Base-by-base conservation (phyloP, 345 rosid species). In the Lagerstroemia speciosa region DNA sequence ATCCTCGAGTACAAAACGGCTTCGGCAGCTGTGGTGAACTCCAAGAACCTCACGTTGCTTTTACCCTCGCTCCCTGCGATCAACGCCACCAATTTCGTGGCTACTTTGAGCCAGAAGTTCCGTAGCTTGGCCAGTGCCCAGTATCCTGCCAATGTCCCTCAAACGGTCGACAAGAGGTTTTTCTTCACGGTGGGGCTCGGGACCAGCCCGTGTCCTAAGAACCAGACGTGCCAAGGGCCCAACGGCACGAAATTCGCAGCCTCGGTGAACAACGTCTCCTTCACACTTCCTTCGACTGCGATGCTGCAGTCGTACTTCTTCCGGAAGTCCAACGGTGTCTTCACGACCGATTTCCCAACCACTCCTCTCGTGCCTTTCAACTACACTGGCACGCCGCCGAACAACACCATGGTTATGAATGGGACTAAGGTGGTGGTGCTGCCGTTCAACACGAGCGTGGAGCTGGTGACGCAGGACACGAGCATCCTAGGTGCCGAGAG, bases 171-270 rank as follows among this genome's bases (percentile, higher is more conserved):
- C 30, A 73, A 67, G 62, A 31, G 65, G 0, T 85, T 79, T 70
- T 78, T 84, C 61, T 84, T 88, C 83, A 78, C 97, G 0, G 66
- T 92, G 3, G 87, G 97, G 24, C 79, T 90, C 17, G 93, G 97
- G 67, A 73, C 69, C 57, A 82, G 57, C 32, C 87, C 90, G 12
- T 88, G 97, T 69, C 83, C 89, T 1, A 74, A 73, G 68, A 90
- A 90, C 69, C 83, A 83, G 70, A 88, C 89, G 5, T 90, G 97
- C 69, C 89, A 86, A 66, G 95, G 97, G 17, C 91, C 92, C 33
- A 84, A 81, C 38, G 86, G 87, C 67, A 82, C 91, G 2, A 87
- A 77, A 68, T 88, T 90, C 38, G 67, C 87, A 34, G 91, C 95
- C 55, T 76, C 93, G 2, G 26, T 90, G 32, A 92, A 84, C 81